Evolutionary conservation across 2,329 filamentous ascomycete genomes (phyloP), one percentile per base, ranked within the genome.

Genomic region (Coleophoma cylindrospora): DNA sequence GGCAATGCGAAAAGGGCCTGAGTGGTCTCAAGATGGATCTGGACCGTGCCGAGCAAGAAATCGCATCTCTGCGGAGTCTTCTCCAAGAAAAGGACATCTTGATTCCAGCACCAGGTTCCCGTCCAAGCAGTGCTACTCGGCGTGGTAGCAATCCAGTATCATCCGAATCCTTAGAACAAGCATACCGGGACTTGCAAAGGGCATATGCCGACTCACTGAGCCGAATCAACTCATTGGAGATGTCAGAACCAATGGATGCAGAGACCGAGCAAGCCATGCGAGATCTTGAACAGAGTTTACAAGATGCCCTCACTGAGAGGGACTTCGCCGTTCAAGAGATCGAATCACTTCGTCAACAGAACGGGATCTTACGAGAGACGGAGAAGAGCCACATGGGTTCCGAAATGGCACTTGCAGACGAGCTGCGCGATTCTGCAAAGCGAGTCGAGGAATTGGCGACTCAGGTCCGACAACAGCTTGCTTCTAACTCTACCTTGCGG

Each of bases 1-100:
- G 89, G 86, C 87, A 95, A 65, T 92, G 91, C 54, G 92, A 96
- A 70, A 95, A 95, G 70, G 90, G 90, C 15, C 74, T 97, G 2
- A 80, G 83, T 47, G 90, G 91, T 49, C 73, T 97, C 50, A 95
- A 96, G 72, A 96, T 96, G 87, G 92, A 97, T 64, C 81, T 99
- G 40, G 94, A 97, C 68, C 88, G 91, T 54, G 91, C 94, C 22
- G 90, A 96, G 68, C 88, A 94, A 66, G 94, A 99, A 70, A 95
- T 95, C 32, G 75, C 81, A 38, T 88, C 88, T n/a, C 77, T 99
- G 38, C 84, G 89, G 40, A 80, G 75, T 33, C 74, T 97, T 22
- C 77, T 97, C 17, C 75, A 84, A 53, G 89, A 95, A 66, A 87
- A 91, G 58, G 91, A 96, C 62, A 90, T 91, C 49, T 74, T 84